Conservation (phyloP, 2,329 filamentous ascomycete genomes). For the Ophiosphaerella korrae region DNA sequence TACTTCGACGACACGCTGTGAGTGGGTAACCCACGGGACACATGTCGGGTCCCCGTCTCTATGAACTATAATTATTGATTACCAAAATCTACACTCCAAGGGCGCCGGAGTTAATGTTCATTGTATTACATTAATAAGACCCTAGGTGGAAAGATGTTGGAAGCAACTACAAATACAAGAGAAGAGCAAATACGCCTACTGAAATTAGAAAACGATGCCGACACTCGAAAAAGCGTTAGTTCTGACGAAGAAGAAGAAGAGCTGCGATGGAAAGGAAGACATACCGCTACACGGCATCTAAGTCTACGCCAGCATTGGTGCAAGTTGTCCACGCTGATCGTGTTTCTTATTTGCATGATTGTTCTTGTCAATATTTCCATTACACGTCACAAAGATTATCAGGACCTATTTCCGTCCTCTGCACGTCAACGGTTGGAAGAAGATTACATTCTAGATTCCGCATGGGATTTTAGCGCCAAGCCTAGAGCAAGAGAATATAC, state of each 20-base stretch:
- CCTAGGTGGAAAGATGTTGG: conserved; percentile 8
- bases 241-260: conserved; percentile 14
- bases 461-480: conserved; percentile 61
- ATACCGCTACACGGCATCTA: conserved; percentile 1
- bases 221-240: conserved; percentile 6
- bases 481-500: conserved; percentile 61
- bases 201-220: conserved; percentile 5
- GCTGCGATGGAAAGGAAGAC: conserved; percentile 9
- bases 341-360: conserved; percentile 10
- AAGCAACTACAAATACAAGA: neutral
- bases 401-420: neutral
- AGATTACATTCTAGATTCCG: conserved; percentile 58
- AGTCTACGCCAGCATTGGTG: conserved; percentile 14
- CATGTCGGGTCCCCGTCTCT: no score
- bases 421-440: conserved; percentile 29
- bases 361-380: neutral
- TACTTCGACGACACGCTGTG: no score
- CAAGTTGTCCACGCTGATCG: conserved; percentile 9
- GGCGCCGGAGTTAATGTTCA: no score
- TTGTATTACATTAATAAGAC: neutral
- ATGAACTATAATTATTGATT: no score
- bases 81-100: no score
- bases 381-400: conserved; percentile 8
- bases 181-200: conserved; percentile 32
- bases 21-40: no score